Conservation (phyloP, 2,329 filamentous ascomycete genomes). For the Trichoderma koningiopsis region DNA sequence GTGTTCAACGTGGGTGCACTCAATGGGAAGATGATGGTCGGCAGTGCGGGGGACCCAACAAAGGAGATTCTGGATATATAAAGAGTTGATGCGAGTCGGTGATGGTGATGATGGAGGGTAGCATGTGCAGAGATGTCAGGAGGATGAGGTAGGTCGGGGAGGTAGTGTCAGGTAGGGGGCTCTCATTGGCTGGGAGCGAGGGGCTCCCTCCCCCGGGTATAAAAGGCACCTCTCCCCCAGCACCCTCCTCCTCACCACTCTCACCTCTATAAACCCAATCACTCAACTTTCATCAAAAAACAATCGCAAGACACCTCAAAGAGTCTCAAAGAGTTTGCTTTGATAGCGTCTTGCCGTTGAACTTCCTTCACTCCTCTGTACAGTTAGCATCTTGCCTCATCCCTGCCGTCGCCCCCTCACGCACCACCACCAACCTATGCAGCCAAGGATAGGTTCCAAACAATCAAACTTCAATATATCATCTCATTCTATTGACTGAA, state of each 20-base stretch:
- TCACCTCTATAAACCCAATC: constrained; percentile 14
- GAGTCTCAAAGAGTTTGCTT: background rate
- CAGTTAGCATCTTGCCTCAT: background rate
- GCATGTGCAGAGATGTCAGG: constrained; percentile 20
- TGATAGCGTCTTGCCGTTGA: background rate
- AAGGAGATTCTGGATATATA: background rate
- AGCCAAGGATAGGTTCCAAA: background rate
- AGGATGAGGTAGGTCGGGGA: constrained; percentile 22
- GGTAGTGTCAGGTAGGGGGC: constrained; percentile 13
- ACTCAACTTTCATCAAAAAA: background rate
- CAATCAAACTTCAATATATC: background rate
- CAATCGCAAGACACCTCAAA: constrained; percentile 9
- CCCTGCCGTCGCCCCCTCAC: background rate
- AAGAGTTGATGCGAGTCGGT: constrained; percentile 3
- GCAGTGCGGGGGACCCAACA: background rate
- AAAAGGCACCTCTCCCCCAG: constrained; percentile 15
- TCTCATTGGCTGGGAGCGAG: constrained; percentile 22
- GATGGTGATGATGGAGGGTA: constrained; percentile 4
- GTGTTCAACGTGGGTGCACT: background rate
- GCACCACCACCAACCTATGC: background rate
- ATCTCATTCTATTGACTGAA: background rate
- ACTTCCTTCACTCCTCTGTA: background rate
- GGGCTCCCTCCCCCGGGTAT: constrained; percentile 24
- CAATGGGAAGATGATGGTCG: background rate
- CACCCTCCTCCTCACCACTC: constrained; percentile 21